These are phyloP conservation scores for Huntiella abstrusa DNA, from an alignment of 2,329 filamentous ascomycete species.

Conservation along the genomic window DNA sequence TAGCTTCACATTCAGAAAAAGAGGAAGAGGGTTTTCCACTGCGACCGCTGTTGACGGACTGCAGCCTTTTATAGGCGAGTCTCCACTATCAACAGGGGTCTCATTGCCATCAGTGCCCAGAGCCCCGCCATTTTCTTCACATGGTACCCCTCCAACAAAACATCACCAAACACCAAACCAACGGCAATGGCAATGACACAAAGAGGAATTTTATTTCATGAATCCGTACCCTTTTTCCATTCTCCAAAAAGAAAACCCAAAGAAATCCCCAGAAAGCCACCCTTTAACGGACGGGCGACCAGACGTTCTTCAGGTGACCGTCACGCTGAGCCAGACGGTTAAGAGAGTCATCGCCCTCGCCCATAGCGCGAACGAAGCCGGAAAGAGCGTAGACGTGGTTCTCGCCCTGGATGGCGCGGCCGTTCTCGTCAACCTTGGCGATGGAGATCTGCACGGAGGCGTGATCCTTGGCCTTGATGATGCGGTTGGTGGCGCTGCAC, in stretches of 20 bases:
- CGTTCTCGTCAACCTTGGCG: constrained; percentile 98
- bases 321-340: constrained; percentile 94
- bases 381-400: constrained; percentile 95
- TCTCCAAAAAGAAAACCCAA: constrained; percentile 10
- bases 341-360: constrained; percentile 90
- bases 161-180: background rate
- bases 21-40: too few relatives aligned
- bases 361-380: constrained; percentile 94
- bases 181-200: background rate
- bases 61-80: background rate
- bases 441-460: constrained; percentile 93
- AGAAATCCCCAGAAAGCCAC: constrained; percentile 1
- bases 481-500: constrained; percentile 97
- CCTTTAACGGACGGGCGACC: constrained; percentile 53
- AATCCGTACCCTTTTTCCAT: constrained; percentile 11
- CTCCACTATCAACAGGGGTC: too few relatives aligned
- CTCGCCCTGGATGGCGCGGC: constrained; percentile 80
- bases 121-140: too few relatives aligned
- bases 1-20: too few relatives aligned
- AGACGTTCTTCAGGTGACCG: constrained; percentile 92
- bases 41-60: background rate
- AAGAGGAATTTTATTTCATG: background rate
- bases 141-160: background rate
- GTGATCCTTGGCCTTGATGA: constrained; percentile 99
- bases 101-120: too few relatives aligned